Evolutionary conservation across 352 stramenopile species (phyloP).

Genomic region (Halophytophthora batemanensis): DNA sequence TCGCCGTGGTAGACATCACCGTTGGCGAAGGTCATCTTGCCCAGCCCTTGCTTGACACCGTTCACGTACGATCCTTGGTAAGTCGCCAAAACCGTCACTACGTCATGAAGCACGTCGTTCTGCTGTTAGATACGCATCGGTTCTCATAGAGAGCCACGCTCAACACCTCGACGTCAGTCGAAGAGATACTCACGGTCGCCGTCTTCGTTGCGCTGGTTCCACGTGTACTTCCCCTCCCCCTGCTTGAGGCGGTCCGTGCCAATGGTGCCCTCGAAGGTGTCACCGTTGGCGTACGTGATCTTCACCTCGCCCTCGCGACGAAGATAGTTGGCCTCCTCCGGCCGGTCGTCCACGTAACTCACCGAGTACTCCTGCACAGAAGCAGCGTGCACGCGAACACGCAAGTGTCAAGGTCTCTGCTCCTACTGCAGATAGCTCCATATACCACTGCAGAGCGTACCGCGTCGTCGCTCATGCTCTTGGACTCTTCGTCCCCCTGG

Average conservation of each 20-base stretch:
- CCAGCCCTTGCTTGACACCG: constrained; percentile 79
- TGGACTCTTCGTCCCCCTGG: not conserved
- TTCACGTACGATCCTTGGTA: constrained; percentile 89
- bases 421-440: not conserved
- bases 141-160: not conserved
- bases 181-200: constrained; percentile 43
- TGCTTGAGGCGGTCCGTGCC: constrained; percentile 79
- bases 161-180: not conserved
- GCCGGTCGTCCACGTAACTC: constrained; percentile 85
- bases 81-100: constrained; percentile 66
- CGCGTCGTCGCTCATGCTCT: constrained; percentile 47
- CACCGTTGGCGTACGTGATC: constrained; percentile 88
- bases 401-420: not conserved
- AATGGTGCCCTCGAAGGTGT: constrained; percentile 89
- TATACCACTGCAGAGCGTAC: constrained; percentile 14
- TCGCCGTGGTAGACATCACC: constrained; percentile 89
- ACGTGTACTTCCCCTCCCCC: constrained; percentile 86
- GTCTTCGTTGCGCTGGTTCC: constrained; percentile 66
- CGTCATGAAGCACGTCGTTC: not conserved
- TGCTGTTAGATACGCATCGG: too few relatives aligned
- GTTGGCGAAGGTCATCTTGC: constrained; percentile 92
- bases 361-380: constrained; percentile 61
- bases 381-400: not conserved
- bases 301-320: constrained; percentile 78
- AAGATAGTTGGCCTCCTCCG: constrained; percentile 85